phyloP scores from a whole-genome alignment of 441 rosid species.

The Gossypium schwendimanii region DNA sequence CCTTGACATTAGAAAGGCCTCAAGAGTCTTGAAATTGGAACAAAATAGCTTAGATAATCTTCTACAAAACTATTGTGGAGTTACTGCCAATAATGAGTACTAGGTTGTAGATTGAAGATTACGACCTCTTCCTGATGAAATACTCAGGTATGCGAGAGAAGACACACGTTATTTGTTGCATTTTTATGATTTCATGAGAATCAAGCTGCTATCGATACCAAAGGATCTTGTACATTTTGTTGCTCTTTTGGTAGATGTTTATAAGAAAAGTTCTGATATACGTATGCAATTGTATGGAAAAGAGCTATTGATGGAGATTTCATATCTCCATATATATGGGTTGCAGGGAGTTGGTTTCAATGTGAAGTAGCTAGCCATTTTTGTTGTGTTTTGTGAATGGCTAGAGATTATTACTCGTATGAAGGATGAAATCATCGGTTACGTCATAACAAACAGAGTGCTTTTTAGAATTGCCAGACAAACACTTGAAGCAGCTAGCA shows the following conservation, averaged over 20 bases:
- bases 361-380: neutral
- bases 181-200: constrained; percentile 64
- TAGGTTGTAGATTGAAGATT: constrained; percentile 91
- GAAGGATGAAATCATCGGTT: neutral
- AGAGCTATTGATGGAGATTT: too few species aligned
- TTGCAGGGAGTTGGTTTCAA: neutral
- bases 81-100: constrained; percentile 69
- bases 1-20: constrained; percentile 97
- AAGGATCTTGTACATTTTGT: constrained; percentile 37
- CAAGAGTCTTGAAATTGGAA: constrained; percentile 76
- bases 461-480: neutral
- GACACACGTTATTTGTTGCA: constrained; percentile 83
- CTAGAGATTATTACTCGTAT: neutral
- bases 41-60: constrained; percentile 82
- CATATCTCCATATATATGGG: neutral
- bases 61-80: constrained; percentile 65
- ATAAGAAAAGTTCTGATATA: too few species aligned
- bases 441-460: neutral
- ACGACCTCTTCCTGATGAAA: constrained; percentile 70
- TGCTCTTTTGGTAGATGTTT: constrained; percentile 61
- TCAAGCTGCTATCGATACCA: constrained; percentile 33
- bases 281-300: too few species aligned
- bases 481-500: neutral
- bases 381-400: neutral
- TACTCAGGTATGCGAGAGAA: constrained; percentile 88